A percentile compares a stretch with the other conserved stretches of the same genome.
phyloP scores from a whole-genome alignment of 768 basidiomycete species.

The Suillus placidus region DNA sequence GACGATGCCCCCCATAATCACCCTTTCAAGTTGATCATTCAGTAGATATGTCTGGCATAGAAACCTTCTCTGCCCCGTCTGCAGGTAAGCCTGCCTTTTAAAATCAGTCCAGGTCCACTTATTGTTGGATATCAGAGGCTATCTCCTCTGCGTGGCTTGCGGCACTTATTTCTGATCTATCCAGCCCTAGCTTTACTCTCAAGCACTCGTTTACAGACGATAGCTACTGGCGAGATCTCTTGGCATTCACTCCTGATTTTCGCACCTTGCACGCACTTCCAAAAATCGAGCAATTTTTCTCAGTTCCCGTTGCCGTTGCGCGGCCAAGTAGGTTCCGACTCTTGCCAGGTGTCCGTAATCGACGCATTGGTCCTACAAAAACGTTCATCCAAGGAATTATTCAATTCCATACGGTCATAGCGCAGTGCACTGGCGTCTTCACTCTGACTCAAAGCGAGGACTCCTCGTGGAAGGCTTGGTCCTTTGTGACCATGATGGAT shows the following conservation, averaged over 20 bases:
- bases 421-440: slow-evolving; percentile 11
- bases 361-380: neutral
- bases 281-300: slow-evolving; percentile 8
- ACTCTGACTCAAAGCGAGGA: slow-evolving; percentile 7
- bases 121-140: neutral
- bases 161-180: slow-evolving; percentile 4
- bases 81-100: neutral
- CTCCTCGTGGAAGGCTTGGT: slow-evolving; percentile 12
- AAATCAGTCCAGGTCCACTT: neutral
- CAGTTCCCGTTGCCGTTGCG: neutral
- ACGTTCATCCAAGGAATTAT: slow-evolving; percentile 11
- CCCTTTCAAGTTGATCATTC: neutral
- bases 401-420: slow-evolving; percentile 11
- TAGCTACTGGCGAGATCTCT: slow-evolving; percentile 13
- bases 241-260: slow-evolving; percentile 12
- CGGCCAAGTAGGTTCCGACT: slow-evolving; percentile 7
- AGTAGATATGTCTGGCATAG: neutral
- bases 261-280: slow-evolving; percentile 8
- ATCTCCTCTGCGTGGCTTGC: slow-evolving; percentile 6
- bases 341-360: slow-evolving; percentile 2
- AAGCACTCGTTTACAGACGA: slow-evolving; percentile 8
- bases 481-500: slow-evolving; percentile 13
- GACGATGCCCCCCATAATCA: neutral
- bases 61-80: neutral
- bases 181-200: slow-evolving; percentile 1